Conservation (phyloP, 163 green algal genomes). For the Chlorella variabilis region DNA sequence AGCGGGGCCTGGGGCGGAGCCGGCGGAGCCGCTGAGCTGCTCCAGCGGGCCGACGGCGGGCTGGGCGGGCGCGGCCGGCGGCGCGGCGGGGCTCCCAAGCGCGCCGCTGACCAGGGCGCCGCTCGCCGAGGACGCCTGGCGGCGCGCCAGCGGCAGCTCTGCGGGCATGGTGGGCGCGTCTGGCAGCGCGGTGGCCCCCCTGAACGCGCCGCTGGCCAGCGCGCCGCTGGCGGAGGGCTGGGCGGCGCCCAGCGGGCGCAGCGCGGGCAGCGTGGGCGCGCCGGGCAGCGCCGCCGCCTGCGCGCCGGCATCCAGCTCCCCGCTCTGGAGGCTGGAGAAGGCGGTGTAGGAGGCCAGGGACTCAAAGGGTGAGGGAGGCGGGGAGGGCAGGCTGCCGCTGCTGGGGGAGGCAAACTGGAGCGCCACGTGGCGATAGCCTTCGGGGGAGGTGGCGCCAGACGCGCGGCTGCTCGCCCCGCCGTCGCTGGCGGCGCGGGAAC, state of each 20-base stretch:
- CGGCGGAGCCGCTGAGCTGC: no score
- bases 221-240: background rate
- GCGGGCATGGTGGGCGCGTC: background rate
- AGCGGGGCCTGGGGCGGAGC: no score
- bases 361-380: slow-evolving; percentile 5
- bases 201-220: background rate
- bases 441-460: background rate
- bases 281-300: background rate
- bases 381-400: background rate
- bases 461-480: background rate
- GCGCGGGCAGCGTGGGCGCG: slow-evolving; percentile 4
- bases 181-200: background rate
- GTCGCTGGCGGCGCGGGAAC: background rate
- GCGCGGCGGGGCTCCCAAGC: background rate
- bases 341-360: background rate
- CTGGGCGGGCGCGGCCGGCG: no score
- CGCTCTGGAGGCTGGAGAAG: background rate
- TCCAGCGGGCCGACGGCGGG: no score
- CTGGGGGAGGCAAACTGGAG: background rate
- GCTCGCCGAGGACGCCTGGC: background rate
- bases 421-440: slow-evolving; percentile 4
- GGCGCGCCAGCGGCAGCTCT: background rate
- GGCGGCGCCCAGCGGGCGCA: background rate
- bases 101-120: background rate
- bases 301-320: background rate